phyloP scores from a whole-genome alignment of 495 filamentous ascomycete species.

The Chaetomium tenue region DNA sequence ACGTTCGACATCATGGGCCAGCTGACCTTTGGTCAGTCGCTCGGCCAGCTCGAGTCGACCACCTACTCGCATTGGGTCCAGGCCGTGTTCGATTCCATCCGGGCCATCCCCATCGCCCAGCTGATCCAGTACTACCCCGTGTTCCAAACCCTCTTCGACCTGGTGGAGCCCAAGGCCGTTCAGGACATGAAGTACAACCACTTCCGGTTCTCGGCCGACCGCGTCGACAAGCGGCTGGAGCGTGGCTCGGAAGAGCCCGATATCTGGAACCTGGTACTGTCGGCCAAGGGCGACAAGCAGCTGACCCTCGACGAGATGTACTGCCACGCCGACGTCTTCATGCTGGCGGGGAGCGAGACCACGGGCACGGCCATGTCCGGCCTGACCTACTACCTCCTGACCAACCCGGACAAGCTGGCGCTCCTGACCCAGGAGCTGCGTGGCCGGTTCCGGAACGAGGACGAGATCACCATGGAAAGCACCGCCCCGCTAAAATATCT shows the following conservation, averaged over 20 bases:
- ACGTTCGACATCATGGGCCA: constrained; percentile 61
- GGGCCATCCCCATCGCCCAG: neutral
- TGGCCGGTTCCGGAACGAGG: neutral
- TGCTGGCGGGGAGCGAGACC: constrained; percentile 52
- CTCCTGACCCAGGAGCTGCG: constrained; percentile 4
- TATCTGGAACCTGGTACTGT: constrained; percentile 2
- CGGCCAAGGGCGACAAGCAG: constrained; percentile 10
- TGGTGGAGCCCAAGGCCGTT: neutral
- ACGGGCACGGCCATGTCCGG: constrained; percentile 47
- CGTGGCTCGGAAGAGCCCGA: neutral
- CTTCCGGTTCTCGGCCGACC: neutral
- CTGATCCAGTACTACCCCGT: neutral
- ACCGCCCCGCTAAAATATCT: neutral
- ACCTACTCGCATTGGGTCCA: constrained; percentile 40
- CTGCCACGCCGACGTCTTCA: constrained; percentile 32
- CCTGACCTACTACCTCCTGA: constrained; percentile 40
- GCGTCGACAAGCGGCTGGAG: neutral
- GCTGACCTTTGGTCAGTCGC: constrained; percentile 53
- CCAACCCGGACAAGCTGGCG: constrained; percentile 19
- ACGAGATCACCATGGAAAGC: constrained; percentile 11
- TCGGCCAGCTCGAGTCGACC: constrained; percentile 46
- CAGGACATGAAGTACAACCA: constrained; percentile 1
- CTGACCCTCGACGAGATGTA: constrained; percentile 20
- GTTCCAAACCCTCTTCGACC: neutral
- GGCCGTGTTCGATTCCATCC: constrained; percentile 25